Conservation (phyloP, 495 filamentous ascomycete species). For the Tetracladium marchalianum region DNA sequence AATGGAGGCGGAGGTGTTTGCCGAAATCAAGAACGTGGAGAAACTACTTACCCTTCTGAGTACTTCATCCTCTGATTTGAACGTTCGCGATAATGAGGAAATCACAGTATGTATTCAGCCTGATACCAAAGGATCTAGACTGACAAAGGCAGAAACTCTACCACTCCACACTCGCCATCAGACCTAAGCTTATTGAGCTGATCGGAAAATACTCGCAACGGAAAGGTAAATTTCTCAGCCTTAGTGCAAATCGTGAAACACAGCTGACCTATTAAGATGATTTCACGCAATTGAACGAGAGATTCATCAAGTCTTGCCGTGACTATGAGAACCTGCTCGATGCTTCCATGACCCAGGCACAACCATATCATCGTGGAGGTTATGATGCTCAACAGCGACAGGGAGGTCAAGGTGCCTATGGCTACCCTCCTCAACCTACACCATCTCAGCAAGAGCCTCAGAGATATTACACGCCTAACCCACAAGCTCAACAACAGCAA, state of each 20-base stretch:
- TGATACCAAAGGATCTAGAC: not conserved
- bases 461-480: slow-evolving; percentile 55
- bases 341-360: slow-evolving; percentile 85
- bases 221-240: slow-evolving; percentile 57
- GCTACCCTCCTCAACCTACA: slow-evolving; percentile 38
- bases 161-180: slow-evolving; percentile 85
- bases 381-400: slow-evolving; percentile 23
- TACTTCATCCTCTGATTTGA: slow-evolving; percentile 81
- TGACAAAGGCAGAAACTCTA: slow-evolving; percentile 57
- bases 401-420: slow-evolving; percentile 21
- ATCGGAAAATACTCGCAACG: slow-evolving; percentile 99
- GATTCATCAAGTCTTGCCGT: slow-evolving; percentile 95
- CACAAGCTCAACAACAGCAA: slow-evolving; percentile 16
- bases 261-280: slow-evolving; percentile 52
- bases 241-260: not conserved
- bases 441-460: slow-evolving; percentile 52
- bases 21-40: slow-evolving; percentile 97
- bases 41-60: slow-evolving; percentile 90
- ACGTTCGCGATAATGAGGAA: slow-evolving; percentile 83
- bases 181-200: slow-evolving; percentile 93
- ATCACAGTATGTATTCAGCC: slow-evolving; percentile 54
- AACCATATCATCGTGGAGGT: slow-evolving; percentile 38
- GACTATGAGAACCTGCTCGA: slow-evolving; percentile 96
- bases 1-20: slow-evolving; percentile 97
- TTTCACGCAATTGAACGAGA: slow-evolving; percentile 95